phyloP scores from a whole-genome alignment of 1,284 basidiomycete species.

The Ustilago crameri region DNA sequence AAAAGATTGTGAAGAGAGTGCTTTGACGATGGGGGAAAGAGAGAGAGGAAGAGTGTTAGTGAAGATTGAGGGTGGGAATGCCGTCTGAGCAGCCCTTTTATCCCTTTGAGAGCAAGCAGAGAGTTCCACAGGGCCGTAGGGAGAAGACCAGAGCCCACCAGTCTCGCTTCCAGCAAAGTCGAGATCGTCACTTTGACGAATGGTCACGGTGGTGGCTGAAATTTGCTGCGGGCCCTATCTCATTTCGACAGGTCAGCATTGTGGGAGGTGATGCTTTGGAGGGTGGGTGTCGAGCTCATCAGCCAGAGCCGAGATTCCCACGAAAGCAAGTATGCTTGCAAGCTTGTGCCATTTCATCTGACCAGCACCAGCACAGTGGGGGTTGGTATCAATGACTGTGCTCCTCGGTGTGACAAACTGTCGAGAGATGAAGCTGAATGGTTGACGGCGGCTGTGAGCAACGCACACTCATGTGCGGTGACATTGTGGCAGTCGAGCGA shows the following conservation, averaged over 20 bases:
- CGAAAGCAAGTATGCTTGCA: conserved; percentile 1
- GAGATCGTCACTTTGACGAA: conserved; percentile 9
- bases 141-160: conserved; percentile 16
- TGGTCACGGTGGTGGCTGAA: background rate
- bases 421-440: conserved; percentile 20
- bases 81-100: conserved; percentile 9
- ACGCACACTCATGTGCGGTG: too few species aligned
- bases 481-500: too few species aligned
- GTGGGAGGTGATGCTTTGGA: background rate
- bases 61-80: background rate
- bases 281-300: background rate
- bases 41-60: conserved; percentile 2
- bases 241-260: conserved; percentile 13
- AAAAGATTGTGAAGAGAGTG: background rate
- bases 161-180: background rate
- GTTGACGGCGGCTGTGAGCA: background rate
- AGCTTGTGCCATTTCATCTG: conserved; percentile 8
- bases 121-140: background rate
- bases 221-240: conserved; percentile 22
- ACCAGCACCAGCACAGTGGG: conserved; percentile 9
- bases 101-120: background rate
- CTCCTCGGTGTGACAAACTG: conserved; percentile 12
- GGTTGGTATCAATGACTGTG: conserved; percentile 4
- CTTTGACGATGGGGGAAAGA: background rate
- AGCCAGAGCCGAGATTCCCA: background rate